phyloP scores from a whole-genome alignment of 805 yeast species.

The Torulaspora gathmanii region DNA sequence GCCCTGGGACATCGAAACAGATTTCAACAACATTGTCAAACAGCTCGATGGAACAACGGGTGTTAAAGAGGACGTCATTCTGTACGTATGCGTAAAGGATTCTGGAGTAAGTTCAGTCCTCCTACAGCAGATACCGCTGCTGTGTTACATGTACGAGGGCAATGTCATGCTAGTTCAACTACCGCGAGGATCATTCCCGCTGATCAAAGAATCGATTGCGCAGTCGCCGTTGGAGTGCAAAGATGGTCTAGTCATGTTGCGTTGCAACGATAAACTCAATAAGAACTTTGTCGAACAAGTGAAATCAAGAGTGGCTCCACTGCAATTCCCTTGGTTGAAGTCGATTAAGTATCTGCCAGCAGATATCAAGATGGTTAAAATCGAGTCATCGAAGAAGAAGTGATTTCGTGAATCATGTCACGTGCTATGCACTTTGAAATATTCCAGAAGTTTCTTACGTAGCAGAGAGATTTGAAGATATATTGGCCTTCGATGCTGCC shows the following conservation, averaged over 20 bases:
- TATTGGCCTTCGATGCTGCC: background rate
- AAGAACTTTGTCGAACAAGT: conserved; percentile 20
- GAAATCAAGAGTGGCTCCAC: conserved; percentile 14
- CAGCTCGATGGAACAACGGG: conserved; percentile 40
- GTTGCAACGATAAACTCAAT: conserved; percentile 22
- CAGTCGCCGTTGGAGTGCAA: conserved; percentile 4
- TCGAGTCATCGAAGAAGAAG: conserved; percentile 19
- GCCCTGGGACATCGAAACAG: conserved; percentile 23
- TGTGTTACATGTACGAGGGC: conserved; percentile 40
- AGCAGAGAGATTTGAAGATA: background rate
- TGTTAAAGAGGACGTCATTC: conserved; percentile 7
- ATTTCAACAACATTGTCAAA: conserved; percentile 51
- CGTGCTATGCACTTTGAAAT: conserved; percentile 1
- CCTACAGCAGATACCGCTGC: conserved; percentile 53
- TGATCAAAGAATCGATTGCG: conserved; percentile 9
- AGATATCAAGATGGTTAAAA: conserved; percentile 20
- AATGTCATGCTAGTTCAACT: conserved; percentile 54
- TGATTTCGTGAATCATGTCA: background rate
- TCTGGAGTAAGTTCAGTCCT: conserved; percentile 43
- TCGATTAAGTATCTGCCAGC: conserved; percentile 18
- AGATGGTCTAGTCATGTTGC: conserved; percentile 28
- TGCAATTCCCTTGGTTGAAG: conserved; percentile 29
- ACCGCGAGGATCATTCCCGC: conserved; percentile 43
- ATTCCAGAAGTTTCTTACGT: conserved; percentile 4
- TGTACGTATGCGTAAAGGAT: conserved; percentile 62